phyloP scores from a whole-genome alignment of 2,329 filamentous ascomycete genomes.

The Xylariaceae sp. region DNA sequence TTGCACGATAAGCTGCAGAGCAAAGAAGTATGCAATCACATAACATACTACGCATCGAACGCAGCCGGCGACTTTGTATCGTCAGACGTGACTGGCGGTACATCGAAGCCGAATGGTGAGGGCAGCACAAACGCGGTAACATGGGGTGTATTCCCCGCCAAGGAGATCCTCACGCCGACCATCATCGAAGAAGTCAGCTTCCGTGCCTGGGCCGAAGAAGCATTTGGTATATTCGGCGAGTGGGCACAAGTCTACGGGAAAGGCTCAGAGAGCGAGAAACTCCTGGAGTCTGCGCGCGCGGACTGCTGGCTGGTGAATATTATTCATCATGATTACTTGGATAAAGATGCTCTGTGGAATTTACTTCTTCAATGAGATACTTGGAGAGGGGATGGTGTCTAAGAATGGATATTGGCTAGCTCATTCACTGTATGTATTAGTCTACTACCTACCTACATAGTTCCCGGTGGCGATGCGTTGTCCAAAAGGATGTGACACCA shows the following conservation, averaged over 20 bases:
- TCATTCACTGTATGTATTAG: no score
- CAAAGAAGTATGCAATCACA: slow-evolving; percentile 57
- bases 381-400: neutral
- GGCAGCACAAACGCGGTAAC: slow-evolving; percentile 86
- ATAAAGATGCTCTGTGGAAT: slow-evolving; percentile 69
- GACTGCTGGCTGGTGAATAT: slow-evolving; percentile 89
- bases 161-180: slow-evolving; percentile 93
- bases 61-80: slow-evolving; percentile 72
- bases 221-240: slow-evolving; percentile 91
- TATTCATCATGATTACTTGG: slow-evolving; percentile 75
- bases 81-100: slow-evolving; percentile 49
- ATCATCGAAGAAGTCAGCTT: slow-evolving; percentile 97
- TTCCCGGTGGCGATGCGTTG: no score
- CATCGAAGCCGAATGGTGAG: slow-evolving; percentile 28
- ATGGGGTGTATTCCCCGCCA: slow-evolving; percentile 92
- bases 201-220: slow-evolving; percentile 90
- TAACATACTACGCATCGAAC: slow-evolving; percentile 88
- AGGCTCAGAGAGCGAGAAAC: slow-evolving; percentile 63
- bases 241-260: slow-evolving; percentile 88
- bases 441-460: no score
- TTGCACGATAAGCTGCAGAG: slow-evolving; percentile 61
- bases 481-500: no score
- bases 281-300: slow-evolving; percentile 63
- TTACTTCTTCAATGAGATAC: slow-evolving; percentile 42
- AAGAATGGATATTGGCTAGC: no score